Evolutionary conservation across 805 yeast species (phyloP), one percentile per base, ranked within the genome.

Genomic region (Candida sphagnicola): DNA sequence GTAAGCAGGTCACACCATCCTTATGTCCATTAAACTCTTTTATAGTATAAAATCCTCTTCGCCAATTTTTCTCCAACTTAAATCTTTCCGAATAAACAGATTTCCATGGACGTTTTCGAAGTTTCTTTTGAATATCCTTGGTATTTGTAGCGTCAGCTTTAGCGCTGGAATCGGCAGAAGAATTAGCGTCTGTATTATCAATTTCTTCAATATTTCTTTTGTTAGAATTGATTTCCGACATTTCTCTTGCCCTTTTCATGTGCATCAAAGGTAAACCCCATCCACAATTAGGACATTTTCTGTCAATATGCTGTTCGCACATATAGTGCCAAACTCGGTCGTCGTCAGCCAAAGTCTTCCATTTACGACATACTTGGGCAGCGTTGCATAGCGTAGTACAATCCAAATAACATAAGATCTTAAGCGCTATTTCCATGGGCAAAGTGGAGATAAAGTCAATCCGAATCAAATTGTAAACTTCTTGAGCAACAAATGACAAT

Each of bases 191-290:
- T 14, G 16, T 8, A 23, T 5, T 17, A n/a, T 32, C 38, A 11
- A 38, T 45, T 10, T 41, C 55, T 12, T 45, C 45, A 26, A 42
- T 39, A 33, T 39, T 47, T 29, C 51, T 44, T 39, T 45, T 47
- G 26, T 38, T 46, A 4, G 49, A 42, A 12, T 39, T 42, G 12
- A 41, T 40, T 3, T 42, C 43, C 8, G 43, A 35, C 48, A 58
- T 63, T 52, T 78, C 78, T 44, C 85, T 62, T 1, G 82, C 83
- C 39, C 84, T 71, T 56, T 82, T 85, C 80, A 89, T 87, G 53
- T 89, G 96, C 78, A 93, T 77, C 43, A 93, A 66, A 2, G 99
- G 99, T 47, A 93, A 71, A 4, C 99, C 99, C 99, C 99, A 93
- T 12, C 99, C 99, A 65, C 99, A 93, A 55, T 87, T 87, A 28